Conservation (phyloP, 306 rosid species). For the Lathyrus tuberosus region DNA sequence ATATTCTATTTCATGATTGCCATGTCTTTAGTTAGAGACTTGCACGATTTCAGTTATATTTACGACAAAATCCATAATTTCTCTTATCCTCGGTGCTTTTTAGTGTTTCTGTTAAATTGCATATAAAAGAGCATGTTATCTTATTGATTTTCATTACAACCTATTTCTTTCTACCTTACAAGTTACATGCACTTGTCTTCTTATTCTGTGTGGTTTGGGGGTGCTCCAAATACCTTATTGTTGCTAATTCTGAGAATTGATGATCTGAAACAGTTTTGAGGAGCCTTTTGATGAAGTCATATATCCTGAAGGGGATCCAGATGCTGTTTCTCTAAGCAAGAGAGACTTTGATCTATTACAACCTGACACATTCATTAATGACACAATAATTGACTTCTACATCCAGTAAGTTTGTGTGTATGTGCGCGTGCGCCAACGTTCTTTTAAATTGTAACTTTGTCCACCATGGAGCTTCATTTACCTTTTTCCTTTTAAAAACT, state of each 20-base stretch:
- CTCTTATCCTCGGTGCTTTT: conserved; percentile 12
- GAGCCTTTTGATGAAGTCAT: conserved; percentile 77
- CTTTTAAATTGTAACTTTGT: conserved; percentile 23
- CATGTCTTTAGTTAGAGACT: conserved; percentile 27
- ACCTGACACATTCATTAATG: conserved; percentile 94
- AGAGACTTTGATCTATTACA: conserved; percentile 93
- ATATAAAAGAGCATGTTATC: conserved; percentile 15
- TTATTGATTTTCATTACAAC: conserved; percentile 13
- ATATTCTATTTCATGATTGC: conserved; percentile 18
- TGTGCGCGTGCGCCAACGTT: neutral
- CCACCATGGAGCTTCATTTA: conserved; percentile 9
- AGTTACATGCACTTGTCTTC: neutral
- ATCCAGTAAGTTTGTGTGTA: conserved; percentile 67
- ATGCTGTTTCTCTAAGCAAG: conserved; percentile 87
- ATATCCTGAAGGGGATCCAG: conserved; percentile 92
- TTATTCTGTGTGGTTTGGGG: neutral
- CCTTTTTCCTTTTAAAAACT: neutral
- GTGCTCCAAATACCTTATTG: neutral
- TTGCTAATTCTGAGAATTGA: conserved; percentile 35
- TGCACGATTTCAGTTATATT: conserved; percentile 7
- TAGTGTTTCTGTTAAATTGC: conserved; percentile 11
- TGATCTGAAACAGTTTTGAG: conserved; percentile 64
- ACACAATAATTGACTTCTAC: conserved; percentile 90
- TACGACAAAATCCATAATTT: neutral
- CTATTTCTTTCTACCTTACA: conserved; percentile 5